Evolutionary conservation across 2,329 filamentous ascomycete genomes (phyloP), one percentile per base, ranked within the genome.

Genomic region (Claviceps quebecensis): DNA sequence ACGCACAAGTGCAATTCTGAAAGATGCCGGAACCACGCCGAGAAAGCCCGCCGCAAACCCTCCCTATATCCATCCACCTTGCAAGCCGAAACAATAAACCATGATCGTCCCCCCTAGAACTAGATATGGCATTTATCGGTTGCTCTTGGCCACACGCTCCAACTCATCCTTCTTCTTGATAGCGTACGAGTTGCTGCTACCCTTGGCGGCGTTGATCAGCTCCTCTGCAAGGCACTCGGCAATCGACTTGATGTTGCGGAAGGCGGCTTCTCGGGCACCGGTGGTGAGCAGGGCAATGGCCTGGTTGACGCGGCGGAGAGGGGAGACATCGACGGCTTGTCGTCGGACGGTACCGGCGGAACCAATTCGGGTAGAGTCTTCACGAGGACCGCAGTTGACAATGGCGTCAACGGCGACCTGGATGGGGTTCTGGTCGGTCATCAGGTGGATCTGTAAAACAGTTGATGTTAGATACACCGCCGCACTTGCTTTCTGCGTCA

Each of bases 161-260:
- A 98, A 77, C 86, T 98, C 94, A 76, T 98, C 93, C 91, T 98
- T 98, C 89, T 98, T 98, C 89, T 98, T 98, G 85, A 98, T 98
- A 69, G 94, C 93, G 75, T 97, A 98, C 64, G 90, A 96, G 89
- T 98, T 98, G 79, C 87, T 94, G 84, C 86, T 94, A 70, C 93
- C 93, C 88, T 98, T 98, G 75, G 94, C 94, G 72, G 94, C 94
- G 83, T 98, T 98, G 86, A 98, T 97, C 73, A 98, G 83, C 84
- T 98, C 93, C 79, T 98, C 94, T 71, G 93, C 93, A 68, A 98
- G 80, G 81, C 93, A 97, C 83, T 98, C 93, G 68, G 94, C 90
- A 72, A 98, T 94, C 70, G 86, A 90, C 90, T 98, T 98, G 83
- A 98, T 86, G 83, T 98, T 98, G 76, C 93, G 87, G 91, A 98